Evolutionary conservation across 495 filamentous ascomycete genomes (phyloP), one percentile per base, ranked within the genome.

Genomic region (Endocarpon pusillum): DNA sequence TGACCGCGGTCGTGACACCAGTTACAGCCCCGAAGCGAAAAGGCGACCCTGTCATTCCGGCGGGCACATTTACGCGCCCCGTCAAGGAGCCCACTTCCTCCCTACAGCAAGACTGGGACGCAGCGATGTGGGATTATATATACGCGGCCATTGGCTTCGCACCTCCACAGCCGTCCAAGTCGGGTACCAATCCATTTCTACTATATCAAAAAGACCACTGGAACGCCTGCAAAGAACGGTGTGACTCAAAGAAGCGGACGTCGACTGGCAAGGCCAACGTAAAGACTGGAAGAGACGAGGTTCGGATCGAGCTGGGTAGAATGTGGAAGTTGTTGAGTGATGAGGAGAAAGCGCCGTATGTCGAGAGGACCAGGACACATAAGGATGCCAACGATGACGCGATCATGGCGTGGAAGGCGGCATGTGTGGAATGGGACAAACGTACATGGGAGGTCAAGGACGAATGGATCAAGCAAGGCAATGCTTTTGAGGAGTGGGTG

Each of bases 301-400:
- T 97, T 33, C 76, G 89, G 21, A 64, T 71, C 6, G 80, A 79
- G 38, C 64, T 87, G 14, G 81, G 84, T 12, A 71, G 75, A 44
- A 85, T 84, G 80, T 97, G 89, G 89, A 75, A 78, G 40, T 74
- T 80, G 35, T 75, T 79, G 0, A 44, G 60, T 3, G 64, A 66
- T 6, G 79, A 75, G 21, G 64, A 66, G 39, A 78, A 76, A 49
- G 59, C 65, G 47, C 85, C 82, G 18, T 94, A 81, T 43, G 57
- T 81, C 35, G 75, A 81, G 23, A 63, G 72, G 46, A 75, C 75
- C 3, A 69, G 77, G 39, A 65, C 60, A 12, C 71, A 79, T 39
- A 82, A 80, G 39, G 60, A 66, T 32, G 55, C 44, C 3, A 75
- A 81, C 44, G 59, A 58, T n/a, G 59, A 66, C 38, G 60, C 63